Base-by-base conservation (phyloP, 176 grass and related monocot species). In the Rhynchospora tenuis region DNA sequence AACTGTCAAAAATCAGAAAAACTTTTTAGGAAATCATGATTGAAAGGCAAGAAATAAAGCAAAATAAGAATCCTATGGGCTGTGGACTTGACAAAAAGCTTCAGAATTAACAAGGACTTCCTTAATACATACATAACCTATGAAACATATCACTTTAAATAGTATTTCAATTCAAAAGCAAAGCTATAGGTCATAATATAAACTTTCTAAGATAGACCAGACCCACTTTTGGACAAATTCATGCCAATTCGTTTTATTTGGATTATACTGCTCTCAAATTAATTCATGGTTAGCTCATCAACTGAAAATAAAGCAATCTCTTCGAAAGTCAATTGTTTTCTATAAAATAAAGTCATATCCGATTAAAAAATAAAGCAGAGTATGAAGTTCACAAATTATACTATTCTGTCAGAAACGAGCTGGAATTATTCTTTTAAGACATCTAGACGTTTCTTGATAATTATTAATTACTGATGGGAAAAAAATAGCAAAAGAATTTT, bases 41-140 rank as follows among this genome's bases (percentile, higher is more conserved):
- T 80, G 56, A 86, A n/a, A 60, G 29, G 31, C 45, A 29, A 66
- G 11, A 58, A 38, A 20, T 78, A 80, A 67, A 82, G 59, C 43
- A 82, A 56, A 56, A 56, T 16, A 28, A 17, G 59, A 10, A 81
- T 81, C 31, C 58, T 81, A 45, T 81, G 43, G 26, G 43, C 26
- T n/a, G 23, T 44, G 38, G 27, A 26, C 7, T 72, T 73, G 42
- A 73, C 68, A 73, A 73, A 46, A 47, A 11, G 16, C n/a, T 73
- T 20, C 44, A 14, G 26, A 51, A 24, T 10, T 46, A 73, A 26
- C 9, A 26, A 73, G 15, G 67, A 22, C 33, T 46, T 20, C 22
- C 42, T 22, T n/a, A 2, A n/a, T 43, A 31, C 15, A 71, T 22
- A 71, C 15, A 17, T 43, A 42, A 68, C 14, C 26, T 38, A 16